These are phyloP conservation scores for Ceratobasidium sp. DNA, from an alignment of 1,284 basidiomycete species.

Conservation along the genomic window DNA sequence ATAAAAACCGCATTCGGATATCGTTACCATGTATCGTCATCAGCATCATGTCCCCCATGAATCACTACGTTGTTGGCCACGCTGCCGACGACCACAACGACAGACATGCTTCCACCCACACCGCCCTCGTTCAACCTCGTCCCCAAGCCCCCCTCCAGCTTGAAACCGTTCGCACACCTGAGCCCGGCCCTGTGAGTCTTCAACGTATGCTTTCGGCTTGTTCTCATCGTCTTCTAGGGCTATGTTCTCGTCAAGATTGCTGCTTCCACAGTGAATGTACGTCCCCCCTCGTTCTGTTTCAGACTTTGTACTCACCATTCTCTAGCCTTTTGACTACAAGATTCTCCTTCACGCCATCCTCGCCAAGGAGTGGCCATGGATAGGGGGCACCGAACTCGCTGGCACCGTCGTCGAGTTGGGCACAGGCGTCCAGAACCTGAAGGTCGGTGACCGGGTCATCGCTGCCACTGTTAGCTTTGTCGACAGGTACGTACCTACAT, in stretches of 20 bases:
- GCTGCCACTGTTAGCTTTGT: constrained; percentile 8
- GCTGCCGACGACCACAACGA: neutral
- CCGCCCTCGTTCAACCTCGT: constrained; percentile 11
- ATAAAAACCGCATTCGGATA: neutral
- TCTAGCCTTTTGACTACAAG: constrained; percentile 20
- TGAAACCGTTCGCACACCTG: neutral
- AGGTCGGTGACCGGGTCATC: constrained; percentile 16
- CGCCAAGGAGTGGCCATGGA: constrained; percentile 24
- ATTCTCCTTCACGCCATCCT: constrained; percentile 30
- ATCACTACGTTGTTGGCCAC: neutral
- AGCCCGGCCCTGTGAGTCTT: neutral
- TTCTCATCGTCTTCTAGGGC: constrained; percentile 18
- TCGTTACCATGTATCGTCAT: constrained; percentile 3
- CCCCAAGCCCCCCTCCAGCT: constrained; percentile 23
- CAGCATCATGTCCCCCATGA: constrained; percentile 2
- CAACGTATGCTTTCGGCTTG: neutral
- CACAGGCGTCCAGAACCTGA: constrained; percentile 9
- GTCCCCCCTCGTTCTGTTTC: neutral
- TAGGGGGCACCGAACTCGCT: constrained; percentile 34
- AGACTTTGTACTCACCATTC: neutral
- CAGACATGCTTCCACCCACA: too few species aligned
- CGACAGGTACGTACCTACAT: constrained; percentile 10
- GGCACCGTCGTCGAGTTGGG: constrained; percentile 29
- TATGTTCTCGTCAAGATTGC: constrained; percentile 23
- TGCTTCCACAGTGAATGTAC: constrained; percentile 24